Conservation (phyloP, 257 asterid genomes). For the Linaria vulgaris region DNA sequence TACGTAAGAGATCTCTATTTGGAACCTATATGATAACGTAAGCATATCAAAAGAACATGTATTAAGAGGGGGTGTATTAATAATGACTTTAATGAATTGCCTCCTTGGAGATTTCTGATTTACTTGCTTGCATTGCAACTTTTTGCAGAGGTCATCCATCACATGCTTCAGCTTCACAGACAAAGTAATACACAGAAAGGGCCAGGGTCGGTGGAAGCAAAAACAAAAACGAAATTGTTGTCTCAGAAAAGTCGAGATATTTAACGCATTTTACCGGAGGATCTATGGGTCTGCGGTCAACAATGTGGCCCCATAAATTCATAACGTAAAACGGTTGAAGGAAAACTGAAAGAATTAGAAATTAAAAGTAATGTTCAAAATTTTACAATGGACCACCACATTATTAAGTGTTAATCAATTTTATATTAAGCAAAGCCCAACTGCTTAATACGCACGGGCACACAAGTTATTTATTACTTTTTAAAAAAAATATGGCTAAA, state of each 20-base stretch:
- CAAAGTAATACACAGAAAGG: conserved; percentile 31
- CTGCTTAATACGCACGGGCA: no score
- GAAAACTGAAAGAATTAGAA: no score
- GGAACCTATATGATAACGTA: conserved; percentile 38
- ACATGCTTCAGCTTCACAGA: conserved; percentile 45
- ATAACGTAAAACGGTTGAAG: no score
- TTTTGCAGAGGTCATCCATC: conserved; percentile 49
- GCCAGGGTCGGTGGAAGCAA: conserved; percentile 24
- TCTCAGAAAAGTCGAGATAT: conserved; percentile 26
- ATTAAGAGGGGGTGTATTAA: not conserved
- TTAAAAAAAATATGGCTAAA: no score
- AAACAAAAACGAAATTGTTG: conserved; percentile 20
- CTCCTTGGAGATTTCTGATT: not conserved
- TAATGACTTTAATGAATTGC: conserved; percentile 5
- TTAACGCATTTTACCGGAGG: no score
- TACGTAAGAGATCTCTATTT: conserved; percentile 68
- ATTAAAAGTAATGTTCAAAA: no score
- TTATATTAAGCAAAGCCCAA: no score
- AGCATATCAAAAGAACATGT: conserved; percentile 14
- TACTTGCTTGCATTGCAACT: not conserved
- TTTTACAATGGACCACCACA: no score
- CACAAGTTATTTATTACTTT: no score
- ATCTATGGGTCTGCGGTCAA: no score
- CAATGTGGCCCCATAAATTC: no score
- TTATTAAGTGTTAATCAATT: no score